A percentile compares a stretch with the other conserved stretches of the same genome.
phyloP scores from a whole-genome alignment of 352 stramenopile genomes.

The Phytophthora idaei region DNA sequence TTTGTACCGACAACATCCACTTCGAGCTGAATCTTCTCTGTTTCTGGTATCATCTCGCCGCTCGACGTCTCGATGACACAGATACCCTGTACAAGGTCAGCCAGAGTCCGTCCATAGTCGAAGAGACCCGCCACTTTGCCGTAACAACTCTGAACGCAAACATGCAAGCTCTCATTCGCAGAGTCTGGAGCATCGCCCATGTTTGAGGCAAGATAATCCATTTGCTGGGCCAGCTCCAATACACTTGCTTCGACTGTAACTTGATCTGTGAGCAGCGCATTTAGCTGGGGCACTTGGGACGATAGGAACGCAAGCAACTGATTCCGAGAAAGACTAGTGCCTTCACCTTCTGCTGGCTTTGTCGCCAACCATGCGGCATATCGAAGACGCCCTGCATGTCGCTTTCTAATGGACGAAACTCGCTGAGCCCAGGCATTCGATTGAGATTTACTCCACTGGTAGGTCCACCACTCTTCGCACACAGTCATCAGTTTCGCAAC shows the following conservation, averaged over 20 bases:
- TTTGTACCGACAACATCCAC: conserved; percentile 48
- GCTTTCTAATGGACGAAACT: conserved; percentile 19
- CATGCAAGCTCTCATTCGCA: conserved; percentile 34
- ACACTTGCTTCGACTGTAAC: conserved; percentile 36
- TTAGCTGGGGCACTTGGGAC: conserved; percentile 45
- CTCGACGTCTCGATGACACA: conserved; percentile 56
- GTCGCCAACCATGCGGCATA: conserved; percentile 47
- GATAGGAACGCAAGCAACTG: conserved; percentile 51
- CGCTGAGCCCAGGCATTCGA: conserved; percentile 14
- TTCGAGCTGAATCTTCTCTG: conserved; percentile 39
- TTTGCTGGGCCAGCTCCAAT: conserved; percentile 56
- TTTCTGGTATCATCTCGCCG: conserved; percentile 16
- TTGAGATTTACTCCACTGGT: conserved; percentile 24
- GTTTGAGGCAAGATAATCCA: conserved; percentile 54
- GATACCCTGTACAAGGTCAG: conserved; percentile 60
- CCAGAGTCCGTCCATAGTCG: conserved; percentile 42
- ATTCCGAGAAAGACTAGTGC: conserved; percentile 25
- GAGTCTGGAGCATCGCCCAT: conserved; percentile 16
- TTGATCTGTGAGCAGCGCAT: conserved; percentile 44
- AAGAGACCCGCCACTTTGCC: conserved; percentile 41
- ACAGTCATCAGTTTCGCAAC: conserved; percentile 23
- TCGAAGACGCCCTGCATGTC: conserved; percentile 41
- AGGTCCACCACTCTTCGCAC: conserved; percentile 27
- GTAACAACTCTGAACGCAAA: conserved; percentile 45
- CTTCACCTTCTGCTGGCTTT: not conserved